Evolutionary conservation across 192 early-diverging fungal genomes (phyloP).

Genomic region (Backusella psychrophila): DNA sequence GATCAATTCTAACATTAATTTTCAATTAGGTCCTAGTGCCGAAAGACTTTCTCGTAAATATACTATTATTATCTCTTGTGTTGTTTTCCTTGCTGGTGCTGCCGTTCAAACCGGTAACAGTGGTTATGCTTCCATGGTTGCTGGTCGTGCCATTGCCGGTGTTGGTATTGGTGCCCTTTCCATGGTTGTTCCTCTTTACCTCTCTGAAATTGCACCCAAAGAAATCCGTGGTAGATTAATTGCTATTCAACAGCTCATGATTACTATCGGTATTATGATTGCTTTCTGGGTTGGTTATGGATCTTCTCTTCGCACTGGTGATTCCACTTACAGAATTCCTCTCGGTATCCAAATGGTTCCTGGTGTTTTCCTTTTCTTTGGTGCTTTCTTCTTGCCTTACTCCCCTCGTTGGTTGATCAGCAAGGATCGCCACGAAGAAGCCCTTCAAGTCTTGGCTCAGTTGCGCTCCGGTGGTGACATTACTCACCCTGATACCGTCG

Average conservation of each 20-base stretch:
- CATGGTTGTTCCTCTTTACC: constrained; percentile 15
- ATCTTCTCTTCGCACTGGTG: constrained; percentile 25
- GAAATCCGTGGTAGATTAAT: constrained; percentile 84
- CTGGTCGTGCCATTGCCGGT: constrained; percentile 78
- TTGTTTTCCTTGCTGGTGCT: constrained; percentile 72
- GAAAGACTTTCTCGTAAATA: constrained; percentile 53
- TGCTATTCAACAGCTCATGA: constrained; percentile 86
- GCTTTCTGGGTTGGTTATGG: constrained; percentile 46
- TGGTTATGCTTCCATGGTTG: constrained; percentile 58
- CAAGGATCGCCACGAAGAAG: constrained; percentile 65
- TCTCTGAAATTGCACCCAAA: constrained; percentile 75
- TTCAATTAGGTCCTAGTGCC: constrained; percentile 20
- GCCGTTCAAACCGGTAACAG: constrained; percentile 64
- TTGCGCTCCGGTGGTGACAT: constrained; percentile 64
- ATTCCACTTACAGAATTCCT: constrained; percentile 73
- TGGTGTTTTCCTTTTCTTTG: constrained; percentile 62
- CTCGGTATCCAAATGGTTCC: constrained; percentile 81
- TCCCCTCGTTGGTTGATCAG: constrained; percentile 86
- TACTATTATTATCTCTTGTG: constrained; percentile 60
- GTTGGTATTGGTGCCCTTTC: constrained; percentile 34
- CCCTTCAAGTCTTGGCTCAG: constrained; percentile 61
- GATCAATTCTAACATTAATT: background rate
- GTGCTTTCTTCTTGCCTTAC: constrained; percentile 76
- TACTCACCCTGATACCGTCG: constrained; percentile 48
- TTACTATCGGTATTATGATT: constrained; percentile 80